These are phyloP conservation scores for Sporisorium iseilematis-ciliati DNA, from an alignment of 1,284 basidiomycete species.

Conservation along the genomic window DNA sequence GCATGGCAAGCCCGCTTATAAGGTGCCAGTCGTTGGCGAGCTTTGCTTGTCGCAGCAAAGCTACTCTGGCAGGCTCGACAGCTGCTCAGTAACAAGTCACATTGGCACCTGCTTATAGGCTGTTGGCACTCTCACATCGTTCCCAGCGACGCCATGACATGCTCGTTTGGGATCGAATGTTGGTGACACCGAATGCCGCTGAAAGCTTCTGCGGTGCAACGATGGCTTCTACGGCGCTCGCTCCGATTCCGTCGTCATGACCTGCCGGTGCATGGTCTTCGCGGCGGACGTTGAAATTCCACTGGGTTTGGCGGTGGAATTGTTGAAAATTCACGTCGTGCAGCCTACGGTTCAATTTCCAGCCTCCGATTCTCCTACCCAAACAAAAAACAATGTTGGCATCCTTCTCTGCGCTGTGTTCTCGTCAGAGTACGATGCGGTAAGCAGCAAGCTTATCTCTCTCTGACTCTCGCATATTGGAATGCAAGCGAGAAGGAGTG, in stretches of 20 bases:
- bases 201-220: not conserved
- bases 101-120: not conserved
- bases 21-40: not conserved
- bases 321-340: constrained; percentile 5
- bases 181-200: too few species aligned
- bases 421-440: too few species aligned
- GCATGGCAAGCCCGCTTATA: not conserved
- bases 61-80: not conserved
- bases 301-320: constrained; percentile 6
- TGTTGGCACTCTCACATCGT: not conserved
- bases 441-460: not conserved
- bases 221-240: not conserved
- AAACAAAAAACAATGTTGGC: constrained; percentile 10
- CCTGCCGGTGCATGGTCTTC: not conserved
- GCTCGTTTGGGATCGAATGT: not conserved
- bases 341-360: constrained; percentile 15
- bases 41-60: not conserved
- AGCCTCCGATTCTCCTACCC: constrained; percentile 1
- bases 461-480: not conserved
- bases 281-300: constrained; percentile 20
- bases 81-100: not conserved
- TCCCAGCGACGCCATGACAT: not conserved
- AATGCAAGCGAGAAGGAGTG: not conserved
- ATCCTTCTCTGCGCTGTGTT: too few species aligned
- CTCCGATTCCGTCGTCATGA: not conserved